Conservation (phyloP, 768 basidiomycete genomes). For the Sarcodon aspratus region DNA sequence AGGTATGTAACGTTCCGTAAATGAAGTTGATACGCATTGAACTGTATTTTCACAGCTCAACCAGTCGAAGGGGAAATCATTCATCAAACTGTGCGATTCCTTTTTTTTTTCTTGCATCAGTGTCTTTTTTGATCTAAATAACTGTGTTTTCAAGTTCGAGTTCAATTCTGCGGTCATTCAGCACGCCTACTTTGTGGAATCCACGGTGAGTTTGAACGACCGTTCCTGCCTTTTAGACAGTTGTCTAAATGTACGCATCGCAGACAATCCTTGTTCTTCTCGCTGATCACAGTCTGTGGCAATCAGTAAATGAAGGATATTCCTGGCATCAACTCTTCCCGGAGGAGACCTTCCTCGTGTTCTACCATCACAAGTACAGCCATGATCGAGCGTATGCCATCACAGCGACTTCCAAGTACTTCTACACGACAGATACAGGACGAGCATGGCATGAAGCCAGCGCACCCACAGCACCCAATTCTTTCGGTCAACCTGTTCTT, state of each 20-base stretch:
- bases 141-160: conserved; percentile 34
- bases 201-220: conserved; percentile 35
- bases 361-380: conserved; percentile 78
- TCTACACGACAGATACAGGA: conserved; percentile 80
- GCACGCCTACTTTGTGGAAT: conserved; percentile 77
- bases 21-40: not conserved
- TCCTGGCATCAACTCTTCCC: conserved; percentile 66
- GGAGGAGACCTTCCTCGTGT: conserved; percentile 58
- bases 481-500: conserved; percentile 62
- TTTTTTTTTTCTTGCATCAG: not conserved
- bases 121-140: not conserved
- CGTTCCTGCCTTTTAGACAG: not conserved
- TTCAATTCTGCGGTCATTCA: conserved; percentile 61
- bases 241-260: conserved; percentile 2
- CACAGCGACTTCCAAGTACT: conserved; percentile 51
- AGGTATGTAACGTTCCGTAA: conserved; percentile 28
- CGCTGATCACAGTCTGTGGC: conserved; percentile 73
- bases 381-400: conserved; percentile 85
- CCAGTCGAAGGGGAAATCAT: conserved; percentile 69
- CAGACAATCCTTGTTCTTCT: conserved; percentile 81
- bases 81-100: conserved; percentile 53
- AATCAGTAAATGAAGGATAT: conserved; percentile 92
- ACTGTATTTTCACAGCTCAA: conserved; percentile 38
- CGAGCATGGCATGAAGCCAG: conserved; percentile 46
- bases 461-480: conserved; percentile 68